A percentile compares a stretch with the other conserved stretches of the same genome.
Evolutionary conservation across 305 asterid species (phyloP).

Genomic region (Andrographis paniculata): DNA sequence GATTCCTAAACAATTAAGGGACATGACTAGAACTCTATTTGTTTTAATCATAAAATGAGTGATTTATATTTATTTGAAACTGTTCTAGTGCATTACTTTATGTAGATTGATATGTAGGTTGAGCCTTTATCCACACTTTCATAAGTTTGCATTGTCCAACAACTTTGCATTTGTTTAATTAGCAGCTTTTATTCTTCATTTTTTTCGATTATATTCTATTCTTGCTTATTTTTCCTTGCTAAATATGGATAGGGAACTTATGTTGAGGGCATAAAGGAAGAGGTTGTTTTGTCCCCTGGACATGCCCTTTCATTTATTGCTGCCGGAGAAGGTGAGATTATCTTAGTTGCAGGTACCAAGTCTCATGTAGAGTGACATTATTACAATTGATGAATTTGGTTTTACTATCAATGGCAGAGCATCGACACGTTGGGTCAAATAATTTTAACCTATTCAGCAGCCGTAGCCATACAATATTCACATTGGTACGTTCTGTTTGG

Average conservation of each 20-base stretch:
- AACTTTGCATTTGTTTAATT: not conserved
- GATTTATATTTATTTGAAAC: constrained; percentile 10
- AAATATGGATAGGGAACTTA: constrained; percentile 68
- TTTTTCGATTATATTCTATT: constrained; percentile 2
- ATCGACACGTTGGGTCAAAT: constrained; percentile 96
- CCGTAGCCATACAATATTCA: constrained; percentile 97
- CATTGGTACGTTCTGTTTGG: constrained; percentile 49
- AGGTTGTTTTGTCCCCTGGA: constrained; percentile 94
- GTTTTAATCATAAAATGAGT: constrained; percentile 2
- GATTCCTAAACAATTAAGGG: no score
- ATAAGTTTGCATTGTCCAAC: not conserved
- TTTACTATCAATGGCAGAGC: constrained; percentile 51
- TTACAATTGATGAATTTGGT: constrained; percentile 10
- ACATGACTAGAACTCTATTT: constrained; percentile 1
- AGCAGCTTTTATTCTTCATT: constrained; percentile 8
- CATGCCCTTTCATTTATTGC: constrained; percentile 96
- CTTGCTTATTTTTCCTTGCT: constrained; percentile 7
- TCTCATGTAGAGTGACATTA: constrained; percentile 11
- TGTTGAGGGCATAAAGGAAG: constrained; percentile 96
- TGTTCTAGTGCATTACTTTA: not conserved
- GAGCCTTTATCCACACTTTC: not conserved
- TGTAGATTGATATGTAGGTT: not conserved
- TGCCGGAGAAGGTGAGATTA: constrained; percentile 76
- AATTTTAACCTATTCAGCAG: constrained; percentile 93
- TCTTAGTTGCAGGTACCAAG: constrained; percentile 13